Conservation (phyloP, 2,329 filamentous ascomycete species). For the Fonsecaea erecta region DNA sequence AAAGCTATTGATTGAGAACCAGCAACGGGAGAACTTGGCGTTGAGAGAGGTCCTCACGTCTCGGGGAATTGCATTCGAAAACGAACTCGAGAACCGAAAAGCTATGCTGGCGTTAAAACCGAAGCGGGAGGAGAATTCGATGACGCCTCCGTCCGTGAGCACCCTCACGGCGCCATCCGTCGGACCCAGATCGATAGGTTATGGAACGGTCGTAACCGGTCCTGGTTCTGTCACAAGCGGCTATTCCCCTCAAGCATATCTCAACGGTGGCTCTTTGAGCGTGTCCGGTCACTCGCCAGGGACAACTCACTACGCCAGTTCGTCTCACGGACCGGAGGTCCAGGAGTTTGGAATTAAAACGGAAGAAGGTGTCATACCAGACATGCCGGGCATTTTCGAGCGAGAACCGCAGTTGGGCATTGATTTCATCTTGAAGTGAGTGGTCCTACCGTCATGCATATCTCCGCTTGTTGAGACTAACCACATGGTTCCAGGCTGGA, state of each 20-base stretch:
- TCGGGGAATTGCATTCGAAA: constrained; percentile 64
- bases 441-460: constrained; percentile 1
- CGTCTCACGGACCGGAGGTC: constrained; percentile 34
- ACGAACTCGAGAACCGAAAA: constrained; percentile 49
- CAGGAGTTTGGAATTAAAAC: constrained; percentile 35
- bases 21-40: constrained; percentile 78
- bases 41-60: constrained; percentile 66
- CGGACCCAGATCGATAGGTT: constrained; percentile 19
- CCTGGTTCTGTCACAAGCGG: constrained; percentile 24
- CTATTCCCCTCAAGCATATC: constrained; percentile 30
- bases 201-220: constrained; percentile 13
- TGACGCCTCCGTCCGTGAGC: constrained; percentile 29
- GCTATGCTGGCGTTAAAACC: constrained; percentile 34
- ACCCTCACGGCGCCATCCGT: constrained; percentile 40
- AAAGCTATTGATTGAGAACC: constrained; percentile 73
- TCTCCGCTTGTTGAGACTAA: constrained; percentile 6
- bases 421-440: constrained; percentile 55
- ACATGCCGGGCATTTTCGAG: constrained; percentile 50
- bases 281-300: constrained; percentile 35
- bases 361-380: constrained; percentile 30
- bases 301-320: constrained; percentile 35
- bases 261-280: constrained; percentile 30
- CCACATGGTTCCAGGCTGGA: constrained; percentile 56
- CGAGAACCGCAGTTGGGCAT: constrained; percentile 52
- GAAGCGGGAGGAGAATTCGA: constrained; percentile 31